Base-by-base conservation (phyloP, 768 basidiomycete species). In the Inosperma sp. region DNA sequence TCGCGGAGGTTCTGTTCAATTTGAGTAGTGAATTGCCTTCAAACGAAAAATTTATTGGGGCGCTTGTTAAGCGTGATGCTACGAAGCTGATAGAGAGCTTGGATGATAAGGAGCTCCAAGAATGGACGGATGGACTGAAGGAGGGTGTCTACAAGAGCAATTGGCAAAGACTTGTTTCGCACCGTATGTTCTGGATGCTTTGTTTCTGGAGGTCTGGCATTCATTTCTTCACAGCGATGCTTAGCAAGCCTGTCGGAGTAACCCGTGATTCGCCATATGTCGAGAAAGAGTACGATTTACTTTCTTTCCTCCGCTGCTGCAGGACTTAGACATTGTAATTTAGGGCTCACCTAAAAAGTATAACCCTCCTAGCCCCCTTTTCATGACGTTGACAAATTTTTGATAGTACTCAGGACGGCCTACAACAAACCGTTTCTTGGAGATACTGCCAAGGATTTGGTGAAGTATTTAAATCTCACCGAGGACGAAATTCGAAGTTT, bases 341-440 rank as follows among this genome's bases (percentile, higher is more conserved):
- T 39, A 49, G 48, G 35, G 10, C 14, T 37, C 9, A 5, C 23
- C 19, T 3, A 14, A 27, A 35, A 36, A 7, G 35, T 39, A 39
- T 22, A 9, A 30, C 35, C 37, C 10, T 39, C 16, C 35, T 39
- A 27, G 2, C 34, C 34, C 34, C 10, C 37, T 26, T 40, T 35
- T 48, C 19, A 6, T 10, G 25, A 26, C 5, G 4, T 40, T 49
- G 33, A 37, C 6, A 39, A 36, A 9, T n/a, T 3, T 37, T 35
- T 48, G 16, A 40, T 35, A 49, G 48, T 4, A 37, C 48, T 49
- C 25, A 8, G 33, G 8, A n/a, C 25, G 35, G 6, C 14, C 48
- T 49, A 49, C 35, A 30, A 22, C 0, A 49, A 19, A 35, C 48
- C 48, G 33, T 49, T 35, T 19, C 27, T 49, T 27, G 48, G 48